Percentiles rank a stretch among this genome's conserved stretches.
These are phyloP conservation scores for Pseudisothecium myosuroides DNA, from an alignment of 225 moss, liverwort and hornwort species.

Conservation along the genomic window DNA sequence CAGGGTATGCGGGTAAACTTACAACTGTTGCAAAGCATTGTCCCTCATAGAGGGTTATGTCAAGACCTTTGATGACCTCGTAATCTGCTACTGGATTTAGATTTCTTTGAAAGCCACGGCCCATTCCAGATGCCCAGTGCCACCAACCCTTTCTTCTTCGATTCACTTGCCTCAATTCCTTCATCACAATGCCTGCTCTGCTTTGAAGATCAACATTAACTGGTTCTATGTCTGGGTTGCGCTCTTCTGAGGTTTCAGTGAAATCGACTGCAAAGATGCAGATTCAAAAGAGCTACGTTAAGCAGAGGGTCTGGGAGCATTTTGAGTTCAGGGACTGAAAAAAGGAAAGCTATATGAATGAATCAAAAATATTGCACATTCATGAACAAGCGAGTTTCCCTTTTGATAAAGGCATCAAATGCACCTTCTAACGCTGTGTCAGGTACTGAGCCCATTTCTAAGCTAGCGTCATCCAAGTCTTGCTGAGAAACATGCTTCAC, in stretches of 20 bases:
- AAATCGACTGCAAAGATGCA: slow-evolving; percentile 42
- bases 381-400: not conserved
- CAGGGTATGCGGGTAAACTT: slow-evolving; percentile 16
- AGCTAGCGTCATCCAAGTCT: slow-evolving; percentile 77
- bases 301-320: not conserved
- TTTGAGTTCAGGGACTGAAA: not conserved
- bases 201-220: slow-evolving; percentile 38
- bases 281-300: not conserved
- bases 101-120: slow-evolving; percentile 27
- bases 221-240: slow-evolving; percentile 69
- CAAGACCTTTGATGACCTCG: slow-evolving; percentile 75
- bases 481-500: slow-evolving; percentile 53
- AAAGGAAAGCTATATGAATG: not conserved
- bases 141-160: slow-evolving; percentile 56
- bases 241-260: slow-evolving; percentile 29
- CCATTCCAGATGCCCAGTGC: slow-evolving; percentile 54
- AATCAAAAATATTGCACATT: not conserved
- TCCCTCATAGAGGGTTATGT: slow-evolving; percentile 68
- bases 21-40: slow-evolving; percentile 87
- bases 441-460: slow-evolving; percentile 48
- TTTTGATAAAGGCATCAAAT: not conserved
- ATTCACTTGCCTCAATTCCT: slow-evolving; percentile 51
- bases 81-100: slow-evolving; percentile 23
- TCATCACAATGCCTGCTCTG: slow-evolving; percentile 62
- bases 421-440: slow-evolving; percentile 71